Base-by-base conservation (phyloP, 2,329 filamentous ascomycete genomes). In the Scytalidium lignicola region DNA sequence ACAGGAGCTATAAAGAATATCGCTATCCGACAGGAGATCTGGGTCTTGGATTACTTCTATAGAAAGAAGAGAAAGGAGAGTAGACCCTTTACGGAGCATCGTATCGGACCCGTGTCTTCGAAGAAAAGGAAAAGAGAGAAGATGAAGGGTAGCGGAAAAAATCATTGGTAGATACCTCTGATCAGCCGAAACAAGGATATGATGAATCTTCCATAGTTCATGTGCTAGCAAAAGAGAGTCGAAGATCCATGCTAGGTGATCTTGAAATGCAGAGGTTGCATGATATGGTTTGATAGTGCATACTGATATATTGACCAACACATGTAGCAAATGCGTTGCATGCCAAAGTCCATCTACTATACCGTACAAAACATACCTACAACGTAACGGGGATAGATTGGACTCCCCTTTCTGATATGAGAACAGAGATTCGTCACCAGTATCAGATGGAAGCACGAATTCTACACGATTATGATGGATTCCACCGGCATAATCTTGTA, bases 201-300 rank as follows among this genome's bases (percentile, higher is more conserved):
- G 37, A 28, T 32, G 32, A 9, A n/a, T 53, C 23, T 57, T 58
- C 19, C 55, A 48, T 15, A 62, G 28, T 6, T 63, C 56, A 44
- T 60, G 55, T 4, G 52, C 21, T 2, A 44, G 19, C 43, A 58
- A 37, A 43, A 65, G 58, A 1, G 60, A 62, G 43, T 66, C 64
- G 15, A 65, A 43, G 22, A 65, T 44, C 64, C 63, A 67, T 10
- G 55, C 54, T 7, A 64, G 20, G 41, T 66, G 61, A 22, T 63
- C 59, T 51, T 63, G 58, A 51, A 65, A 63, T 39, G 58, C 56
- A 9, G 57, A 52, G n/a, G 58, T 59, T 44, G 60, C 53, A 54
- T 62, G 55, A 47, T 54, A 57, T 10, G 55, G 53, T 13, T 40
- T 23, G n/a, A 54, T 51, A 42, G 59, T 53, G 47, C 53, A 56